A percentile compares a stretch with the other conserved stretches of the same genome.
phyloP scores from a whole-genome alignment of 306 rosid genomes.

The Sicyos edulis region DNA sequence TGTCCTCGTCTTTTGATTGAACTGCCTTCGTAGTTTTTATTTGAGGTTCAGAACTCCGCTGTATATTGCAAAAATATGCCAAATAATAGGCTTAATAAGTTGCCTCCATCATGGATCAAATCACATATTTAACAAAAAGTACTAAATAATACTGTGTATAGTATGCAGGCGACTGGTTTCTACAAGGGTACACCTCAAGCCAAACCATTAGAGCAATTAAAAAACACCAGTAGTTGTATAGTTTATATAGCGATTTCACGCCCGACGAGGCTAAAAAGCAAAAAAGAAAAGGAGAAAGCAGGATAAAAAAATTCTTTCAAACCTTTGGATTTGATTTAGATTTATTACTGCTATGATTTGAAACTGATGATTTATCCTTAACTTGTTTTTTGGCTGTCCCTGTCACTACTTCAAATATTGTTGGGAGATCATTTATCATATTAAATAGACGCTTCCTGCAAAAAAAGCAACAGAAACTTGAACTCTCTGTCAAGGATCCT shows the following conservation, averaged over 20 bases:
- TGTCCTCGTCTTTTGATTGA: conserved; percentile 30
- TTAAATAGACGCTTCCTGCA: conserved; percentile 73
- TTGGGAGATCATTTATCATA: conserved; percentile 83
- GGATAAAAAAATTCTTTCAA: conserved; percentile 12
- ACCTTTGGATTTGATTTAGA: conserved; percentile 66
- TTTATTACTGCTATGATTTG: conserved; percentile 64
- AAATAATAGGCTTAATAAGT: conserved; percentile 4
- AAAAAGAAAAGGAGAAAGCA: not conserved
- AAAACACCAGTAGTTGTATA: not conserved
- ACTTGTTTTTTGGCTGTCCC: conserved; percentile 62
- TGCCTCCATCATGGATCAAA: not conserved
- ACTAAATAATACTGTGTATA: too few species aligned
- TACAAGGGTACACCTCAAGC: not conserved
- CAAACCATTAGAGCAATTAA: conserved; percentile 16
- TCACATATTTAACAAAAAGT: not conserved
- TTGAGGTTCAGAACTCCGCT: conserved; percentile 57
- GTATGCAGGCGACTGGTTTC: not conserved
- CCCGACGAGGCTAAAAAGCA: not conserved
- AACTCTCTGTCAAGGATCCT: too few species aligned
- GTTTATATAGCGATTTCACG: conserved; percentile 6
- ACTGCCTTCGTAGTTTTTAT: conserved; percentile 36
- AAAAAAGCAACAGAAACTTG: conserved; percentile 14
- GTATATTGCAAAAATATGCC: conserved; percentile 31
- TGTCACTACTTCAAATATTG: conserved; percentile 72
- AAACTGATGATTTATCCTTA: conserved; percentile 63